A percentile compares a stretch with the other conserved stretches of the same genome.
Evolutionary conservation across 768 basidiomycete species (phyloP).

Genomic region (Hygrophorus russula): DNA sequence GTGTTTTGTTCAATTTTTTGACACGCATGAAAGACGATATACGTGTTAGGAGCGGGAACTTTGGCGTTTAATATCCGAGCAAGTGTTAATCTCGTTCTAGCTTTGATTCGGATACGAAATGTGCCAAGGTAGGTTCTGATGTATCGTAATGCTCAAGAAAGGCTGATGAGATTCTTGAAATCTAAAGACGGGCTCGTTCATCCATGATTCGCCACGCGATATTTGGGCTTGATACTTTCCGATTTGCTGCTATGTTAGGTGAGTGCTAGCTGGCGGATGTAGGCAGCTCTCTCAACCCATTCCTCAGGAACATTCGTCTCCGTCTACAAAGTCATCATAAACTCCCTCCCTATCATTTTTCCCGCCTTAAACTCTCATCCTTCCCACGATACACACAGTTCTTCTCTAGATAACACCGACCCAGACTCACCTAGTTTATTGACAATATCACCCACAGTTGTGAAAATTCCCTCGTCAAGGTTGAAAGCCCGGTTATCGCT

Average conservation of each 20-base stretch:
- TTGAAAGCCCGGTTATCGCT: conserved; percentile 47
- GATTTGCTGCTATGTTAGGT: conserved; percentile 88
- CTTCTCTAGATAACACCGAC: background rate
- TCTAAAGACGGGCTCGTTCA: conserved; percentile 46
- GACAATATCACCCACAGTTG: conserved; percentile 11
- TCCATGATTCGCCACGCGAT: conserved; percentile 69
- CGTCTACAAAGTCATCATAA: conserved; percentile 71
- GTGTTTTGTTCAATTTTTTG: conserved; percentile 18
- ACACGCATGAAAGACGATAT: background rate
- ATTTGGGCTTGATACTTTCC: conserved; percentile 71
- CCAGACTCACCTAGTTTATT: background rate
- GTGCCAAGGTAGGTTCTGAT: conserved; percentile 44
- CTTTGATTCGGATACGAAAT: conserved; percentile 59
- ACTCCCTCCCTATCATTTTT: conserved; percentile 63
- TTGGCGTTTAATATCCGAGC: conserved; percentile 78
- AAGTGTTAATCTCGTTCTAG: conserved; percentile 70
- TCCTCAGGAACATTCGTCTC: conserved; percentile 58
- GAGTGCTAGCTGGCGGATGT: conserved; percentile 3
- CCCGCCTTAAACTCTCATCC: conserved; percentile 29
- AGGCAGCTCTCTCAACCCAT: conserved; percentile 1
- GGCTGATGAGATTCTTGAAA: background rate
- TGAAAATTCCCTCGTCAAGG: conserved; percentile 18
- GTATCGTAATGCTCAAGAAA: background rate
- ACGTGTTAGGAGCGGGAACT: conserved; percentile 55
- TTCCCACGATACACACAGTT: background rate